Evolutionary conservation across 805 yeast genomes (phyloP).

Genomic region (Citeromyces nyonsensis): DNA sequence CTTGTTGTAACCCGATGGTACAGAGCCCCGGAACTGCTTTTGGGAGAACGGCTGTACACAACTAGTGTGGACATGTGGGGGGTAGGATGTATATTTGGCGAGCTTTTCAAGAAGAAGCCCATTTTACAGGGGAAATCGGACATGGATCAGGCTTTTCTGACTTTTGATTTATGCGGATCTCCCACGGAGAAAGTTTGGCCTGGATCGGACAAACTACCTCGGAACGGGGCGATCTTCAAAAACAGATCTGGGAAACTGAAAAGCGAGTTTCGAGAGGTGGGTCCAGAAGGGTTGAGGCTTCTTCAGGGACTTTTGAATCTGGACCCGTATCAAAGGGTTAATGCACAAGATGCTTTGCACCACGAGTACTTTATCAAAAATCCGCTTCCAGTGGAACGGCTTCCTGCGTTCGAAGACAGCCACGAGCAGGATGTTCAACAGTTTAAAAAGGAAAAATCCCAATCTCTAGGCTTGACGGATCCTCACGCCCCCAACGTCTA

Average conservation of each 20-base stretch:
- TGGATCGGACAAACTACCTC: conserved; percentile 39
- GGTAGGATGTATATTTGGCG: conserved; percentile 90
- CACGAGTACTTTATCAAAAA: conserved; percentile 53
- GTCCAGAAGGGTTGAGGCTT: conserved; percentile 34
- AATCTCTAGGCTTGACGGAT: too few relatives aligned
- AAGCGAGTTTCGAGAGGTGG: conserved; percentile 27
- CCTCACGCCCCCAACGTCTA: too few relatives aligned
- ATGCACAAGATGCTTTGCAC: conserved; percentile 64
- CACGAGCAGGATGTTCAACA: conserved; percentile 75
- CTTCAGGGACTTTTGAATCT: conserved; percentile 46
- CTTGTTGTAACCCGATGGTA: conserved; percentile 95
- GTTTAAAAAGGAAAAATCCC: conserved; percentile 22
- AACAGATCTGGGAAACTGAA: conserved; percentile 25
- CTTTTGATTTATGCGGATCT: conserved; percentile 72
- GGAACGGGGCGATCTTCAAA: conserved; percentile 19
- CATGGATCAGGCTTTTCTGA: conserved; percentile 70
- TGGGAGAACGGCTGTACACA: conserved; percentile 78
- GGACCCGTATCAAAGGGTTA: conserved; percentile 59
- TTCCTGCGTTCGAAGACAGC: conserved; percentile 68
- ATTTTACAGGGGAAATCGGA: conserved; percentile 78
- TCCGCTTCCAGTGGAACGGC: conserved; percentile 47
- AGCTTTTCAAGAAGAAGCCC: conserved; percentile 69
- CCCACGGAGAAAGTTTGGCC: conserved; percentile 55
- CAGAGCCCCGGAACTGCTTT: conserved; percentile 82
- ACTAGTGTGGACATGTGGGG: conserved; percentile 98